phyloP scores from a whole-genome alignment of 352 stramenopile species.

The Pythium guiyangense region DNA sequence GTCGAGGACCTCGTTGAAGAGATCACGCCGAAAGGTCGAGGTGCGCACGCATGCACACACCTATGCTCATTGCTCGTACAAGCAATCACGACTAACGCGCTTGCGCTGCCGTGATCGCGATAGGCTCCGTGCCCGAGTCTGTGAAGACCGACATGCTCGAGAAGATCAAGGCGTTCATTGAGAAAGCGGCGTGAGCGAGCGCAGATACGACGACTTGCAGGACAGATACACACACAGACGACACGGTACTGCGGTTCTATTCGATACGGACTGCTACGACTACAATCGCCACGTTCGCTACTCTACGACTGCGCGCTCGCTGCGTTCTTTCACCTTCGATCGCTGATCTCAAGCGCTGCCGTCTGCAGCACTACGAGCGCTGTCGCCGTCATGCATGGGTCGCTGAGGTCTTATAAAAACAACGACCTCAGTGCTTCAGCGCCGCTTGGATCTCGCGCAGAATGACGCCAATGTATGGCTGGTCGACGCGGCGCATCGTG shows the following conservation, averaged over 20 bases:
- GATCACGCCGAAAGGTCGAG: constrained; percentile 86
- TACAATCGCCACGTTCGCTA: too few species aligned
- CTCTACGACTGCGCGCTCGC: too few species aligned
- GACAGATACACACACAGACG: too few species aligned
- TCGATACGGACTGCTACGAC: too few species aligned
- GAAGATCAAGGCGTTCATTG: constrained; percentile 90
- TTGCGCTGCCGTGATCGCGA: too few species aligned
- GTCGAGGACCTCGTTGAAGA: constrained; percentile 93
- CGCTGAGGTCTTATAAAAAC: not conserved
- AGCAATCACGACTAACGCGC: not conserved
- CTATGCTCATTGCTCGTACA: not conserved
- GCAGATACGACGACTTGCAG: not conserved
- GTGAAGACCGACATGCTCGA: constrained; percentile 90
- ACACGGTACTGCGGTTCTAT: too few species aligned
- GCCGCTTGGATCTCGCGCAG: constrained; percentile 40
- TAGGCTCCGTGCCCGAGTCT: constrained; percentile 77
- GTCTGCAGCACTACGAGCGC: too few species aligned
- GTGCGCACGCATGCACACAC: constrained; percentile 17
- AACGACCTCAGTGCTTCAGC: constrained; percentile 6
- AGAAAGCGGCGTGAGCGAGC: constrained; percentile 26
- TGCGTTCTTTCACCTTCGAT: too few species aligned
- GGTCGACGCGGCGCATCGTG: constrained; percentile 68
- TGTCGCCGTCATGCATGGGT: too few species aligned
- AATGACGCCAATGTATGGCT: constrained; percentile 55
- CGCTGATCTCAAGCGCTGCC: too few species aligned